Base-by-base conservation (phyloP, 2,329 filamentous ascomycete genomes). In the Aspergillus alliaceus region DNA sequence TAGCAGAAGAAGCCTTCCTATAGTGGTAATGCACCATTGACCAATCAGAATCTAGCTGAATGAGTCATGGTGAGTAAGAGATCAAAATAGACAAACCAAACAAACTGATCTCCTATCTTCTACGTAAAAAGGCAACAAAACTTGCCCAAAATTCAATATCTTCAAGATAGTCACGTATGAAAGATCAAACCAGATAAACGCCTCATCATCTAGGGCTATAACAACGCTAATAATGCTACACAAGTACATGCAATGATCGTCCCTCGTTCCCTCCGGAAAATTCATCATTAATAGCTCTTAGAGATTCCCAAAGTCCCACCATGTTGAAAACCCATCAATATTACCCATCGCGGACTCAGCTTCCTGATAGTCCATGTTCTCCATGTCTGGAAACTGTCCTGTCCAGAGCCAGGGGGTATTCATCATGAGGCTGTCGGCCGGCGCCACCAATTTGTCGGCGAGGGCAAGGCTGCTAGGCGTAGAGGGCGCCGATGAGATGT, bases 361-460 rank as follows among this genome's bases (percentile, higher is more conserved):
- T 35, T 68, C 65, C 11, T 66, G 55, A 39, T 69, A 71, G 14
- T 64, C 69, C 42, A 73, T 52, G 54, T 61, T 66, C 25, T 72
- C 71, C 62, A 72, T 61, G 52, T 71, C 69, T 31, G 64, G 64
- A 59, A 72, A 71, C n/a, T 70, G 68, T 31, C 72, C 71, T 0
- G 71, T 63, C 71, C 71, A 73, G 15, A 73, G 59, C 71, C 71
- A 73, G 2, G 71, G 71, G 0, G 71, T 72, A 56, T 72, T 73
- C 39, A 69, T 57, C 71, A 73, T 73, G 14, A 73, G 62, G 44
- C 69, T 73, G 52, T 73, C 69, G 8, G 66, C 64, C 0, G 71
- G 71, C 4, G 69, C 71, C 24, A 73, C 64, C 4, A 73, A 56
- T 46, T 64, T 67, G 11, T 72, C 69, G 18, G 58, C 63, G 3